Evolutionary conservation across 495 filamentous ascomycete genomes (phyloP), one percentile per base, ranked within the genome.

Genomic region (Cudoniella acicularis): DNA sequence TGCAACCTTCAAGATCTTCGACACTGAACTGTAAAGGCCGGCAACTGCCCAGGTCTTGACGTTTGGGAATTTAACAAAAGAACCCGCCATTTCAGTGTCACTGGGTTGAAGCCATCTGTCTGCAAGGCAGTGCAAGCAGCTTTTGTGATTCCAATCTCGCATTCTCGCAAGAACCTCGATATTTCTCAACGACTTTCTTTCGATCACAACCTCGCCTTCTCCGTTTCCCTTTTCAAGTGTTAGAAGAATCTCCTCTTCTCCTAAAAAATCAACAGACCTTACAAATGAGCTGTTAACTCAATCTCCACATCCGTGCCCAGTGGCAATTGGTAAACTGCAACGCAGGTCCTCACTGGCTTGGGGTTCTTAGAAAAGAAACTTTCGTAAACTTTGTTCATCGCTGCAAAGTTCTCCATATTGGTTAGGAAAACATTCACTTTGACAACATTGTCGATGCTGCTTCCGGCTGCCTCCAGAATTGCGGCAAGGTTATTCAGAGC

Each of bases 221-320:
- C 46, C 13, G 17, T 23, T 49, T 20, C 46, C 22, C 46, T 49
- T 6, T 13, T 36, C 30, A 36, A 4, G 13, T 6, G 13, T 36
- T 13, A 49, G 22, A n/a, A n/a, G n/a, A n/a, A n/a, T n/a, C n/a
- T n/a, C n/a, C n/a, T n/a, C n/a, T n/a, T n/a, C n/a, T n/a, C n/a
- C n/a, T n/a, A n/a, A n/a, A n/a, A n/a, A n/a, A n/a, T n/a, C n/a
- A n/a, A 50, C 43, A 26, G 22, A 26, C 52, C 62, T 63, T 56
- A 68, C 59, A 77, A 66, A 72, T 78, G 71, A 3, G 86, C 86
- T 49, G 79, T 83, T 63, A 83, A 87, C 69, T 89, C 86, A 66
- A 90, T 87, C 73, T 89, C 86, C 16, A 90, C 84, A 73, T 88
- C 85, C 9, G 84, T 85, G 17, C 79, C 77, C 20, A 86, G 69